phyloP scores from a whole-genome alignment of 352 stramenopile genomes.

The Phytopythium sindhum region DNA sequence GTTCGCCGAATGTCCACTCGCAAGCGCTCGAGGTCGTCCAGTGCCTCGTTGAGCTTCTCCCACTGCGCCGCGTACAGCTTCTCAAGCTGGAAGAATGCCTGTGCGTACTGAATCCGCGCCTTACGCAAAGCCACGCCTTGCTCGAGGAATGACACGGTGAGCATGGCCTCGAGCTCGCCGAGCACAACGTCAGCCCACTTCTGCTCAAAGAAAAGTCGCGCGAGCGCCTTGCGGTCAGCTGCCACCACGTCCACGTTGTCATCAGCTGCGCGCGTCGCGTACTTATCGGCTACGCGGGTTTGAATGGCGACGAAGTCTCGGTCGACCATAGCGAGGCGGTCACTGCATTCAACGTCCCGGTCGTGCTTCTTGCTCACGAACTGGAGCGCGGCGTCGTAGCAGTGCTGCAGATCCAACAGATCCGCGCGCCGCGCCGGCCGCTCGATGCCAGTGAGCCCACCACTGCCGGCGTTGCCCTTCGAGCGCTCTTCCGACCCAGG shows the following conservation, averaged over 20 bases:
- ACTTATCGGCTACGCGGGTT: slow-evolving; percentile 33
- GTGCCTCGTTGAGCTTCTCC: slow-evolving; percentile 28
- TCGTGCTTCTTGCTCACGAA: slow-evolving; percentile 52
- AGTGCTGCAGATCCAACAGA: slow-evolving; percentile 64
- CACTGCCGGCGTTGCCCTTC: slow-evolving; percentile 33
- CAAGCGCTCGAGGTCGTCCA: slow-evolving; percentile 36
- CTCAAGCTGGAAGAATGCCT: slow-evolving; percentile 74
- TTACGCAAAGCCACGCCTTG: slow-evolving; percentile 82
- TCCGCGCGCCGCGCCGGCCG: slow-evolving; percentile 60
- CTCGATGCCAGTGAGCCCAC: slow-evolving; percentile 53
- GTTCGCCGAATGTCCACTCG: slow-evolving; percentile 26
- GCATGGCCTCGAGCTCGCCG: slow-evolving; percentile 85
- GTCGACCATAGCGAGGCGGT: slow-evolving; percentile 61
- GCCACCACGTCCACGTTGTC: slow-evolving; percentile 1
- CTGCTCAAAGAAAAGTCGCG: slow-evolving; percentile 80
- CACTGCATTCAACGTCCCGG: slow-evolving; percentile 32
- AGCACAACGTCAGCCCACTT: slow-evolving; percentile 90
- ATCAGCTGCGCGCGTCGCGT: slow-evolving; percentile 1
- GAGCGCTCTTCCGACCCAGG: slow-evolving; percentile 57
- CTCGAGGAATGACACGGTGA: slow-evolving; percentile 86
- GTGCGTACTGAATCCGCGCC: slow-evolving; percentile 74
- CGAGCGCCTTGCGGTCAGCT: slow-evolving; percentile 34
- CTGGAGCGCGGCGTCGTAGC: slow-evolving; percentile 63
- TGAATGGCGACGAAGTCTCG: slow-evolving; percentile 65
- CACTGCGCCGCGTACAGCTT: slow-evolving; percentile 35